Base-by-base conservation (phyloP, 2,329 filamentous ascomycete genomes). In the Apiospora rasikravindrae region DNA sequence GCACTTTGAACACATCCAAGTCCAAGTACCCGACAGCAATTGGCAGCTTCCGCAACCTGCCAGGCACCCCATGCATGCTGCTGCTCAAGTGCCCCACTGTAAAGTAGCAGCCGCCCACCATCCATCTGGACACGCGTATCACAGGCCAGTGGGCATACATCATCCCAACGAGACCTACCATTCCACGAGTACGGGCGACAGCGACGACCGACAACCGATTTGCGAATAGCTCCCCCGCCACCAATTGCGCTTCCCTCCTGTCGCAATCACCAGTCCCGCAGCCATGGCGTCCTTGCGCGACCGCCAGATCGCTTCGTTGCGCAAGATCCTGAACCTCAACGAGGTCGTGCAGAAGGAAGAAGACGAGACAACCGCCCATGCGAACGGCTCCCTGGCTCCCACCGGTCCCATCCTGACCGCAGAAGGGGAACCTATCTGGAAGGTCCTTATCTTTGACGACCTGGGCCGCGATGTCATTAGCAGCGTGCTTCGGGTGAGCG, bases 251-350 rank as follows among this genome's bases (percentile, higher is more conserved):
- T 14, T 6, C 7, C 4, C 22, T 10, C 19, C 33, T 40, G 57
- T 37, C 57, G 29, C 19, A n/a, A n/a, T 14, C 19, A 6, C 57
- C 8, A n/a, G 19, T 14, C 19, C 22, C 22, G 33, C 29, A 64
- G 68, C 68, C 72, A 80, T 80, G 78, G 77, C 78, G 66, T 78
- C 79, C 47, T 69, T 79, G 67, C 77, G 79, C 74, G 79, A 81
- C 77, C 78, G 79, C 68, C 79, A 81, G 74, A 80, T 81, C 78
- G 95, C 93, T 69, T 96, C 96, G 24, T 94, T 99, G 79, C 95
- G 97, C 86, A 96, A 94, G 84, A 95, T 99, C 79, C 90, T 99
- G 76, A 98, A 98, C 82, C 87, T 99, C 76, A 99, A 99, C 84
- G 92, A 96, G 79, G 88, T 90, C 84, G 74, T 88, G 84, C 81